Conservation (phyloP, 345 rosid species). For the Erucastrum elatum region DNA sequence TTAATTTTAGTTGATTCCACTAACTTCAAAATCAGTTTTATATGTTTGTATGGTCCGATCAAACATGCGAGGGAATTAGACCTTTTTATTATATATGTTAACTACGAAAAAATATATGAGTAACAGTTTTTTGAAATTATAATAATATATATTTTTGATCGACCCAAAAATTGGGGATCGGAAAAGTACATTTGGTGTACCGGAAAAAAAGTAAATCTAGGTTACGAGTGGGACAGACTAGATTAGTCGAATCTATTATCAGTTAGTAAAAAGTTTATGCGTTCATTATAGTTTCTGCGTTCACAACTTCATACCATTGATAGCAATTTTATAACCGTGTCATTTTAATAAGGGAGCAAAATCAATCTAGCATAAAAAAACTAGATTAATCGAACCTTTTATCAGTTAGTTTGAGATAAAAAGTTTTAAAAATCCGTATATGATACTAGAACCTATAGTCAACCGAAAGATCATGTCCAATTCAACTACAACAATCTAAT, state of each 20-base stretch:
- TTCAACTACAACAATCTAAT: background rate
- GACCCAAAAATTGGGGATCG: no score
- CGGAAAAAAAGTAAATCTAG: no score
- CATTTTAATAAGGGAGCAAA: background rate
- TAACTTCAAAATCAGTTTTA: conserved; percentile 15
- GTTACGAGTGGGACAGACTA: no score
- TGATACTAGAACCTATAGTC: background rate
- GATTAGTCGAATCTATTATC: no score
- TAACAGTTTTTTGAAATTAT: background rate
- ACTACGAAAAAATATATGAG: background rate
- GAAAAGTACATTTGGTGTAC: no score
- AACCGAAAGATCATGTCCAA: background rate
- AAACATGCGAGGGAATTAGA: conserved; percentile 17
- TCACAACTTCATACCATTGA: no score
- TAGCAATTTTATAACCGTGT: background rate
- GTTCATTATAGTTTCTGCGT: no score
- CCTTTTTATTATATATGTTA: background rate
- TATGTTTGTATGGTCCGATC: conserved; percentile 6
- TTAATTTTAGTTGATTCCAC: conserved; percentile 22
- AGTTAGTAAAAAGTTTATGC: no score
- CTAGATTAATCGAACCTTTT: background rate
- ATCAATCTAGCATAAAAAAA: background rate
- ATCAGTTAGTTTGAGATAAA: background rate
- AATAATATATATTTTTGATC: no score
- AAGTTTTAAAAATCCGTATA: background rate